Percentiles rank a stretch among this genome's conserved stretches.
phyloP scores from a whole-genome alignment of 2,329 filamentous ascomycete species.

The Rhytidhysteron rufulum region DNA sequence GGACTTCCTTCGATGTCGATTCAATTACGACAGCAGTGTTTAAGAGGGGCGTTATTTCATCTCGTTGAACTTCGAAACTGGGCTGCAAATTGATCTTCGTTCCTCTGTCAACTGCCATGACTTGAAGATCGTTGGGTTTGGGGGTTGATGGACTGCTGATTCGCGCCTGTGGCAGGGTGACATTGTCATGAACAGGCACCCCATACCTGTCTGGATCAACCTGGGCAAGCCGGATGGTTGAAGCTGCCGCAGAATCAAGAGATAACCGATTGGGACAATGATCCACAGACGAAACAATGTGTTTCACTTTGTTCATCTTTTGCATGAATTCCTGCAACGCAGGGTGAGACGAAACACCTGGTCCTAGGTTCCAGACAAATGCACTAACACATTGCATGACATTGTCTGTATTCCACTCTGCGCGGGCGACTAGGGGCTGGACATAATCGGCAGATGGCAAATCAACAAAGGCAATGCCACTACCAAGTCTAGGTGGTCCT shows the following conservation, averaged over 20 bases:
- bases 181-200: constrained; percentile 64
- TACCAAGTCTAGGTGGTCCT: constrained; percentile 61
- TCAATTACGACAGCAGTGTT: constrained; percentile 43
- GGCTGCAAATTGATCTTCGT: constrained; percentile 45
- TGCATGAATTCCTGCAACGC: constrained; percentile 67
- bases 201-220: constrained; percentile 73
- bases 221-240: constrained; percentile 65
- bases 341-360: constrained; percentile 59
- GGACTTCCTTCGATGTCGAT: constrained; percentile 45
- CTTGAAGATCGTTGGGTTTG: constrained; percentile 17
- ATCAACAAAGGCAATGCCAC: constrained; percentile 76
- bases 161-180: constrained; percentile 37
- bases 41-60: constrained; percentile 35
- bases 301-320: constrained; percentile 58
- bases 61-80: constrained; percentile 33
- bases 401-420: constrained; percentile 65
- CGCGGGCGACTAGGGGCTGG: constrained; percentile 62
- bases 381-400: constrained; percentile 65
- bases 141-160: constrained; percentile 5
- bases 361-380: constrained; percentile 79
- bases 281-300: constrained; percentile 74
- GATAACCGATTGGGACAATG: constrained; percentile 71
- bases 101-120: constrained; percentile 36
- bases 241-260: constrained; percentile 62
- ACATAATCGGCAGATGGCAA: constrained; percentile 70